Conservation (phyloP, 148 eudicot genomes). For the Vaccinium macrocarpon region DNA sequence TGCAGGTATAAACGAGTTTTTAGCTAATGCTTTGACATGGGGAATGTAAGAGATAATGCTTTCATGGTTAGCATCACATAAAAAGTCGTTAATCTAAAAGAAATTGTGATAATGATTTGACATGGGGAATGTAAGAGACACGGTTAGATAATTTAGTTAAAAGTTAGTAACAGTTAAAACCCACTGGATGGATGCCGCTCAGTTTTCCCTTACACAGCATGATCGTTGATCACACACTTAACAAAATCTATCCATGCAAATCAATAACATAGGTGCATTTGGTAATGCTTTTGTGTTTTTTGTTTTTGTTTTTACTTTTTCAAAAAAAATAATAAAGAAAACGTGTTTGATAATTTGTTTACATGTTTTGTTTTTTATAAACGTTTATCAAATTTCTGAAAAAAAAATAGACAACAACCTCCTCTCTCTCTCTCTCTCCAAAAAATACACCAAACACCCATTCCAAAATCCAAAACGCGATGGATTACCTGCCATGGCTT, state of each 20-base stretch:
- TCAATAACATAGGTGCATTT: background rate
- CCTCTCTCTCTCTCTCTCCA: too few species aligned
- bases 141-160: background rate
- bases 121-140: background rate
- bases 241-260: background rate
- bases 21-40: background rate
- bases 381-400: too few species aligned
- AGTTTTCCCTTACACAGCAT: background rate
- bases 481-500: too few species aligned
- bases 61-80: background rate
- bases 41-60: background rate
- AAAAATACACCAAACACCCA: too few species aligned
- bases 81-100: background rate
- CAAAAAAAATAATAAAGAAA: too few species aligned
- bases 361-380: too few species aligned
- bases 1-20: slow-evolving; percentile 16
- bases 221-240: background rate
- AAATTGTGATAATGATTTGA: background rate
- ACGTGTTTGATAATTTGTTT: too few species aligned
- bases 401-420: too few species aligned
- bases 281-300: too few species aligned
- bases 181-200: background rate
- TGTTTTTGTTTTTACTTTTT: too few species aligned
- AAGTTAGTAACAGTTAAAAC: background rate
- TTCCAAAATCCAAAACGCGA: too few species aligned